Conservation (phyloP, 441 rosid species). For the Jatropha podagrica region DNA sequence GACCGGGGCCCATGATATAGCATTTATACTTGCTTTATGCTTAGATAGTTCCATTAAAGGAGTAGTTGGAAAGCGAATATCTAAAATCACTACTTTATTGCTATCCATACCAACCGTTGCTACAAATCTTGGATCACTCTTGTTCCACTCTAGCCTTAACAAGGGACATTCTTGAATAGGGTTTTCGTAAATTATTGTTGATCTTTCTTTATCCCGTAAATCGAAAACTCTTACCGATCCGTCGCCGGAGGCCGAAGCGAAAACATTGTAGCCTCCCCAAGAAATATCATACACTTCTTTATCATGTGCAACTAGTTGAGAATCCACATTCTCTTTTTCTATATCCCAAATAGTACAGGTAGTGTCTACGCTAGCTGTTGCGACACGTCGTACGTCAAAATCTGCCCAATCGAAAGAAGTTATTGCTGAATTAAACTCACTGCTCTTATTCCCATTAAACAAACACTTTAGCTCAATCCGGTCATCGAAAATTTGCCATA, state of each 20-base stretch:
- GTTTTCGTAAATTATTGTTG: slow-evolving; percentile 58
- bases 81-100: slow-evolving; percentile 45
- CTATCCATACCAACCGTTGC: slow-evolving; percentile 58
- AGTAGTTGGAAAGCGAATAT: slow-evolving; percentile 52
- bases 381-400: slow-evolving; percentile 42
- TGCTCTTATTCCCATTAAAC: slow-evolving; percentile 40
- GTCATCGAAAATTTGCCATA: slow-evolving; percentile 53
- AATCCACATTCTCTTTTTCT: slow-evolving; percentile 41
- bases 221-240: slow-evolving; percentile 64
- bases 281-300: slow-evolving; percentile 60
- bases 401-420: slow-evolving; percentile 64
- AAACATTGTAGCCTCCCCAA: slow-evolving; percentile 54
- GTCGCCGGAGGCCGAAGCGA: slow-evolving; percentile 57
- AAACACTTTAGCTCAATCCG: slow-evolving; percentile 44
- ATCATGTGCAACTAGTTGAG: slow-evolving; percentile 59
- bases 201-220: slow-evolving; percentile 54
- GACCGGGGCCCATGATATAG: slow-evolving; percentile 47
- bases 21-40: slow-evolving; percentile 50
- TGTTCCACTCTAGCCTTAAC: slow-evolving; percentile 60
- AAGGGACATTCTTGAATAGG: slow-evolving; percentile 35
- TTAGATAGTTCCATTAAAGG: slow-evolving; percentile 41
- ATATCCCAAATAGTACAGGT: slow-evolving; percentile 61
- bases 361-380: slow-evolving; percentile 46
- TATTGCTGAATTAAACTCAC: slow-evolving; percentile 47
- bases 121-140: slow-evolving; percentile 50